A percentile compares a stretch with the other conserved stretches of the same genome.
Evolutionary conservation across 2,329 filamentous ascomycete genomes (phyloP).

Genomic region (Botrytis elliptica): DNA sequence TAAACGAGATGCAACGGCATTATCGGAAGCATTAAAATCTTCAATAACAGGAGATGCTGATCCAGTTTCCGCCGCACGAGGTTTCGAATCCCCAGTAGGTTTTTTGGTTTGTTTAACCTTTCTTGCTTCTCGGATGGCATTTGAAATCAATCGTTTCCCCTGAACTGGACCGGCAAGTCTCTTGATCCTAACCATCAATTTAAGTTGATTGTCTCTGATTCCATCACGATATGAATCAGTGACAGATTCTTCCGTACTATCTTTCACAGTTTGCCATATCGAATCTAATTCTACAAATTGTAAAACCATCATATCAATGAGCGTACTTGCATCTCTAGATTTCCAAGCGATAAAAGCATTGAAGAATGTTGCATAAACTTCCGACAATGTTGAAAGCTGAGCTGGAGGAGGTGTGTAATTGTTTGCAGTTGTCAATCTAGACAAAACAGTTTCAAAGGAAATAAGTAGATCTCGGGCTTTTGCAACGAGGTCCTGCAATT

Average conservation of each 20-base stretch:
- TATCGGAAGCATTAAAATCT: conserved; percentile 45
- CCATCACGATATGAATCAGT: conserved; percentile 75
- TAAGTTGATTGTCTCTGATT: conserved; percentile 77
- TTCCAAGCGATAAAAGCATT: conserved; percentile 84
- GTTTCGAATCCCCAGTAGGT: conserved; percentile 67
- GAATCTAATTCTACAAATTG: conserved; percentile 82
- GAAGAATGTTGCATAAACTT: conserved; percentile 71
- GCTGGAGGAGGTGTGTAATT: conserved; percentile 64
- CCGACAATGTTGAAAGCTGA: conserved; percentile 60
- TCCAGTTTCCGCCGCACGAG: conserved; percentile 52
- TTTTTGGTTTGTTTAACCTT: conserved; percentile 64
- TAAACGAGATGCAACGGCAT: conserved; percentile 43
- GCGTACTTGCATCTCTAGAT: conserved; percentile 71
- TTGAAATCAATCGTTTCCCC: conserved; percentile 70
- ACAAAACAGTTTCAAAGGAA: conserved; percentile 72
- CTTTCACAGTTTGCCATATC: conserved; percentile 80
- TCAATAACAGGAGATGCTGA: conserved; percentile 42
- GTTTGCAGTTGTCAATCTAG: conserved; percentile 63
- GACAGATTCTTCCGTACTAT: conserved; percentile 70
- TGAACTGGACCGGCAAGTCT: conserved; percentile 69
- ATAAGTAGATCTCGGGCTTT: conserved; percentile 77
- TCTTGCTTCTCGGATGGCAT: conserved; percentile 70
- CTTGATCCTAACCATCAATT: conserved; percentile 77
- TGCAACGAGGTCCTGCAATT: conserved; percentile 68
- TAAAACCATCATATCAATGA: conserved; percentile 82